Evolutionary conservation across 2,329 filamentous ascomycete species (phyloP), one percentile per base, ranked within the genome.

Genomic region (Ophiocordyceps sinensis): DNA sequence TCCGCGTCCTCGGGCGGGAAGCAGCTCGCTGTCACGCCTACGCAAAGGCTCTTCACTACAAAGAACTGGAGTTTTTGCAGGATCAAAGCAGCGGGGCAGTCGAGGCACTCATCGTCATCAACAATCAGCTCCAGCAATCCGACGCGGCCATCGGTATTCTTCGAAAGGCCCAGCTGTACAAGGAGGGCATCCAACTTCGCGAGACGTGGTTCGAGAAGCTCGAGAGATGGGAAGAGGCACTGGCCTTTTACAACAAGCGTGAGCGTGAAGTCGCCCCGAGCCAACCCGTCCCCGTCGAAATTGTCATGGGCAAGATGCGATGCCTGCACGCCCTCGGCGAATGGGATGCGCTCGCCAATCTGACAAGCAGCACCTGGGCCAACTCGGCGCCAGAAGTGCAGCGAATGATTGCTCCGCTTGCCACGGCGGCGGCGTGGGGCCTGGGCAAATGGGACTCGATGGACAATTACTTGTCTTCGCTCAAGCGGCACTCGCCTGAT

Each of bases 121-220:
- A 99, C 64, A 98, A 99, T 57, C 89, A 98, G 58, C 74, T 99
- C 7, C 91, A 98, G 59, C 91, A 99, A 59, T 95, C 91, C 8
- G 91, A 99, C 62, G 93, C 91, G 28, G 93, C 91, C 35, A 96
- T 99, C 51, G 91, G 91, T 61, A 99, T 99, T 45, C 70, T 99
- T 43, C 80, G 91, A 39, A 94, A 94, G 63, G 91, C 91, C 9
- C 91, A 98, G 60, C 77, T 86, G 36, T 98, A 96, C 60, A 85
- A 85, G 51, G 91, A 98, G 54, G 77, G 76, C 13, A 94, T 99
- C 28, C 86, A 94, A 55, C 71, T 98, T 39, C 86, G 94, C 45
- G 91, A 99, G 64, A 95, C 88, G 0, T 99, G 91, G 91, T 98
- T 95, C 50, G 93, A 98, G 62, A 96, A 95, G 65, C 67, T 99